Percentiles rank a stretch among this genome's conserved stretches.
These are phyloP conservation scores for Arabidopsis hybrid DNA, from an alignment of 441 rosid genomes.

Conservation along the genomic window DNA sequence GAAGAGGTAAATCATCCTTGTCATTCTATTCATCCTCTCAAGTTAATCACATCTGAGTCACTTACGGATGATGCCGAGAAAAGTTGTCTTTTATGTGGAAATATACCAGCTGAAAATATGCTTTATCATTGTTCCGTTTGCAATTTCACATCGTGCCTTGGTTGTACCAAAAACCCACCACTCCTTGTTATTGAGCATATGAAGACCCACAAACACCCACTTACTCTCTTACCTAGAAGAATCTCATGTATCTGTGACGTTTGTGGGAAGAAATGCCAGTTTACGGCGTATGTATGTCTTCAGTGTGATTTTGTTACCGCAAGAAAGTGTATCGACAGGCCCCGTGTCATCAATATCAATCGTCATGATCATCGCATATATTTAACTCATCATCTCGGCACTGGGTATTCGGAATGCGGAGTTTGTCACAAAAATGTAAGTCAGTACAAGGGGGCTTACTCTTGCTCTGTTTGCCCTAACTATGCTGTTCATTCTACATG, in stretches of 20 bases:
- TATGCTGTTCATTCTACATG: slow-evolving; percentile 25
- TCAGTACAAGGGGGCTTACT: slow-evolving; percentile 17
- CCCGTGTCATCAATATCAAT: slow-evolving; percentile 12
- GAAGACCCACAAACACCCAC: slow-evolving; percentile 27
- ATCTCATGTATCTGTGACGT: slow-evolving; percentile 15
- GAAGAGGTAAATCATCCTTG: slow-evolving; percentile 25
- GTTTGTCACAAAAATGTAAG: slow-evolving; percentile 1
- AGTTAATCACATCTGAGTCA: neutral
- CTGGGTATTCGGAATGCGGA: neutral
- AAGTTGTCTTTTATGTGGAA: neutral
- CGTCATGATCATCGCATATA: slow-evolving; percentile 37
- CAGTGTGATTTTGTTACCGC: slow-evolving; percentile 8
- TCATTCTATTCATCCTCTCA: slow-evolving; percentile 6
- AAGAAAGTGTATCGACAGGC: neutral
- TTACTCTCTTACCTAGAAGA: neutral
- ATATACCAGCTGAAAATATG: neutral
- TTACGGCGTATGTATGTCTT: slow-evolving; percentile 36
- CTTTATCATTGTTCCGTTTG: neutral
- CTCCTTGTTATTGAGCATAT: neutral
- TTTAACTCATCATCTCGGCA: neutral
- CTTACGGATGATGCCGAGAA: neutral
- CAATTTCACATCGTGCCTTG: neutral
- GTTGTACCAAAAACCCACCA: neutral
- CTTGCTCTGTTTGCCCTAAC: slow-evolving; percentile 15
- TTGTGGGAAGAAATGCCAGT: neutral